Evolutionary conservation across 2,329 filamentous ascomycete genomes (phyloP).

Genomic region (Lasiodiplodia gonubiensis): DNA sequence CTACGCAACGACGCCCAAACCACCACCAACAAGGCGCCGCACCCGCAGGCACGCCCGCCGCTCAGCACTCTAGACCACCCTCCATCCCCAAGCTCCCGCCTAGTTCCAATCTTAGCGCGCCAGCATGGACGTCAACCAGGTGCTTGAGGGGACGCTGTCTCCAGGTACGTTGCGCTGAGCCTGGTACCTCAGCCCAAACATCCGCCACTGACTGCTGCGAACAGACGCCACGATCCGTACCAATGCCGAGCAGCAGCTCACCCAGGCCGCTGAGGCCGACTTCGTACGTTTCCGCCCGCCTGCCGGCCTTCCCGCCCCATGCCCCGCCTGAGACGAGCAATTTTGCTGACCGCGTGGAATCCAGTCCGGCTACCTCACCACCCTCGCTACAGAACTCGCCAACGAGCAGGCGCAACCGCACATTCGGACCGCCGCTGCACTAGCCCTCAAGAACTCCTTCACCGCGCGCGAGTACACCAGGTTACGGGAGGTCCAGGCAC

Average conservation of each 20-base stretch:
- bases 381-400: slow-evolving; percentile 90
- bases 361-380: slow-evolving; percentile 89
- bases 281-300: slow-evolving; percentile 71
- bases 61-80: background rate
- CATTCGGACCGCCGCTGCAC: slow-evolving; percentile 91
- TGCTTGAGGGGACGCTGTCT: slow-evolving; percentile 96
- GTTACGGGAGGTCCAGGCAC: slow-evolving; percentile 86
- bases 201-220: slow-evolving; percentile 43
- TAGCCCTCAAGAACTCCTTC: slow-evolving; percentile 98
- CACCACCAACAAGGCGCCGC: slow-evolving; percentile 10
- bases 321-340: slow-evolving; percentile 8
- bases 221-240: slow-evolving; percentile 88
- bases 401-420: slow-evolving; percentile 83
- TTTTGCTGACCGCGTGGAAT: slow-evolving; percentile 31
- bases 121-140: slow-evolving; percentile 96
- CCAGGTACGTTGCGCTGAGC: slow-evolving; percentile 65
- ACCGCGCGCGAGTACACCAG: slow-evolving; percentile 87
- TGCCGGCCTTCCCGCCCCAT: slow-evolving; percentile 37
- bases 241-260: slow-evolving; percentile 91
- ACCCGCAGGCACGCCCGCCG: slow-evolving; percentile 2
- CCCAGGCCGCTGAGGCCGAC: slow-evolving; percentile 89
- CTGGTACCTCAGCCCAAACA: slow-evolving; percentile 8
- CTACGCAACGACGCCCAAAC: slow-evolving; percentile 40
- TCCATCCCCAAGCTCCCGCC: slow-evolving; percentile 8
- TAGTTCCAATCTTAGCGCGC: slow-evolving; percentile 38